Evolutionary conservation across 2,329 filamentous ascomycete species (phyloP), one percentile per base, ranked within the genome.

Genomic region (Ascochyta clinopodiicola): DNA sequence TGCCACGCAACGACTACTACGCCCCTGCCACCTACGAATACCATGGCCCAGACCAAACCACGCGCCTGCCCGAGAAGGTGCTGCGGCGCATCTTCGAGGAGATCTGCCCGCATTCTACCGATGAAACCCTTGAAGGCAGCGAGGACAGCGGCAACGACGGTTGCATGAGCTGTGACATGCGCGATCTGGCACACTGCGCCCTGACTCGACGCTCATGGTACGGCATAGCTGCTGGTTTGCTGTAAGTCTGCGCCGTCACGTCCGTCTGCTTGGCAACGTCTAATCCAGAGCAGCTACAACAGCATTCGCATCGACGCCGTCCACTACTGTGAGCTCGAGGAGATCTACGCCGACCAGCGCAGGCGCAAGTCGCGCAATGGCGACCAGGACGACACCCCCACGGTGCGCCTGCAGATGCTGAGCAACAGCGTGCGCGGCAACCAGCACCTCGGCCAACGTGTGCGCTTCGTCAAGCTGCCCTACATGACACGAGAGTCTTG

Each of bases 401-500:
- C 88, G 60, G 84, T 85, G 60, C 88, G 94, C 29, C 82, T 98
- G 45, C 84, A 87, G 67, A 83, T 96, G 51, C 84, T 98, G 42
- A 90, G 89, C 71, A 86, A 92, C 59, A 92, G 92, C 1, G 86
- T 97, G 44, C 87, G 92, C 60, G 90, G 94, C 44, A 88, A 92
- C 59, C 84, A 86, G 21, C 86, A 79, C 43, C 75, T 96, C 40
- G 92, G 88, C 31, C 80, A 84, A 51, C 80, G 86, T 37, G 91
- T 96, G 5, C 79, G 88, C 69, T 92, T 88, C 66, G 81, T 98
- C 68, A 96, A 96, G 80, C 87, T 92, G 56, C 92, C 94, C 6
- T 97, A 96, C 76, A 97, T 97, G 94, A 88, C 94, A 49, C 87
- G 94, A 54, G 92, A 97, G 78, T 90, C 90, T 1, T 90, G 85